phyloP scores from a whole-genome alignment of 805 yeast species.

The Suhomyces kilbournensis region DNA sequence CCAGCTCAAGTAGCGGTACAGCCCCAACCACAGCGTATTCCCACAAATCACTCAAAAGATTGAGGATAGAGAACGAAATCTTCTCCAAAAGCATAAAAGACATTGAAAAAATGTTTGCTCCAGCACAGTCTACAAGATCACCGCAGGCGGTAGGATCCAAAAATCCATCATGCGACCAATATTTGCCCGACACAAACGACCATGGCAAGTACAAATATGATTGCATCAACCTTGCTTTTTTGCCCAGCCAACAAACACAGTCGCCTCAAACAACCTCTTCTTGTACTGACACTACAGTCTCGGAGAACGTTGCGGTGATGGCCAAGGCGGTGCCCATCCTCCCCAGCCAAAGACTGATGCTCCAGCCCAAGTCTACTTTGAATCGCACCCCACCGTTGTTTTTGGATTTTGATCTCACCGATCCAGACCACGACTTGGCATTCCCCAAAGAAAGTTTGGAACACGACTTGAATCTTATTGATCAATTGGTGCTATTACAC shows the following conservation, averaged over 20 bases:
- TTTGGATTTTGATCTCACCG: slow-evolving; percentile 5
- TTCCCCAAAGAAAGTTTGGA: slow-evolving; percentile 5
- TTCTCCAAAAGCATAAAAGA: slow-evolving; percentile 23
- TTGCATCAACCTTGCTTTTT: slow-evolving; percentile 12
- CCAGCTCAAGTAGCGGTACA: slow-evolving; percentile 1
- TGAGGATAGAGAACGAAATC: slow-evolving; percentile 20
- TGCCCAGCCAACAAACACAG: slow-evolving; percentile 1
- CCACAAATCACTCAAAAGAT: slow-evolving; percentile 16
- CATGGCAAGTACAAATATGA: slow-evolving; percentile 10
- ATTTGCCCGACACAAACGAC: not conserved
- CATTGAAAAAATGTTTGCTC: slow-evolving; percentile 20
- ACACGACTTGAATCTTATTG: slow-evolving; percentile 10
- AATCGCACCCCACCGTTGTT: not conserved
- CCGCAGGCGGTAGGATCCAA: slow-evolving; percentile 3
- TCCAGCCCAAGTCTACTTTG: not conserved
- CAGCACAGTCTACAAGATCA: not conserved
- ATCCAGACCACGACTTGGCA: slow-evolving; percentile 4
- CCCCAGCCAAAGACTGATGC: slow-evolving; percentile 5
- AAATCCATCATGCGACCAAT: slow-evolving; percentile 6
- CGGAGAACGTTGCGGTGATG: not conserved
- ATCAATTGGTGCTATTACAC: slow-evolving; percentile 2
- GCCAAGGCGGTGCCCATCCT: slow-evolving; percentile 3
- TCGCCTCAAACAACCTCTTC: not conserved
- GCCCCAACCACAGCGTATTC: slow-evolving; percentile 5
- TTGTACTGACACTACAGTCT: not conserved